Conservation (phyloP, 257 asterid species). For the Solanum lignicaule region DNA sequence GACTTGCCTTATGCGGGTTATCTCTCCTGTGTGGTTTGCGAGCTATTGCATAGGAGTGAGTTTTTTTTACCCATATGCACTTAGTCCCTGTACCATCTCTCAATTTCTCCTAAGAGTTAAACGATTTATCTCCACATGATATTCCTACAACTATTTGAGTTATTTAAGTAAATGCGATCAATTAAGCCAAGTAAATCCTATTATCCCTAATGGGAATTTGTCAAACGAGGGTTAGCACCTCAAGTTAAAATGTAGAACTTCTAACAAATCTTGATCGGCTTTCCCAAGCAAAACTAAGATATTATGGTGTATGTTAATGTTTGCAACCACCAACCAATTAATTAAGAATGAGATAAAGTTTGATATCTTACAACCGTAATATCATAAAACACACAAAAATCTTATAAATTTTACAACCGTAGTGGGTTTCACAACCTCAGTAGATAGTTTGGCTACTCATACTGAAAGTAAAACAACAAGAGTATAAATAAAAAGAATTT, state of each 20-base stretch:
- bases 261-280: not conserved
- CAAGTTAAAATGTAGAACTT: not conserved
- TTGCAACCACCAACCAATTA: not conserved
- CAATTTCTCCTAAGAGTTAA: not conserved
- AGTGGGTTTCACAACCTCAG: not conserved
- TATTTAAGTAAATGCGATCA: not conserved
- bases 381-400: not conserved
- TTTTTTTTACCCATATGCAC: not conserved
- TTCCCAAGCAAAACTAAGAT: not conserved
- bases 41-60: not conserved
- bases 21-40: not conserved
- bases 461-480: not conserved
- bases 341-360: not conserved
- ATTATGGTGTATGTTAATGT: not conserved
- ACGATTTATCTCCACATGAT: not conserved
- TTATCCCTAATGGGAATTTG: not conserved
- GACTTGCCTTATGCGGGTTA: not conserved
- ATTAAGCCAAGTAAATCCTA: not conserved
- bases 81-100: not conserved
- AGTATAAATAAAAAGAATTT: not conserved
- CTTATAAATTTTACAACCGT: not conserved
- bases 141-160: not conserved
- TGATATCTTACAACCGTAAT: not conserved
- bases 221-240: not conserved
- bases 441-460: not conserved